phyloP scores from a whole-genome alignment of 495 filamentous ascomycete genomes.

The Trichocladium antarcticum region DNA sequence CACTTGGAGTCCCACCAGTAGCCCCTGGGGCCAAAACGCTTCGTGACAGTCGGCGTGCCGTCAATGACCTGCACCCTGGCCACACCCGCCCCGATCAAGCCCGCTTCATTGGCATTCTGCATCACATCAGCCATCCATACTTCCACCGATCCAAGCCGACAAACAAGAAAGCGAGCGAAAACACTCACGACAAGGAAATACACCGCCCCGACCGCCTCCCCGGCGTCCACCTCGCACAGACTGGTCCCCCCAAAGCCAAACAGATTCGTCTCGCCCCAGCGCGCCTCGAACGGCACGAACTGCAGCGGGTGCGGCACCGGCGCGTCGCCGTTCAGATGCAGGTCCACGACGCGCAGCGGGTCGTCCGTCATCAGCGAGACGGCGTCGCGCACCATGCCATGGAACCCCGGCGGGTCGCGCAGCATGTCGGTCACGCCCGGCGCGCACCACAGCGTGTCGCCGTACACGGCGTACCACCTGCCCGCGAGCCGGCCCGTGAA shows the following conservation, averaged over 20 bases:
- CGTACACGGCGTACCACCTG: constrained; percentile 31
- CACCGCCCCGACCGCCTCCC: constrained; percentile 12
- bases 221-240: constrained; percentile 20
- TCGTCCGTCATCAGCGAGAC: constrained; percentile 24
- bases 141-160: not conserved
- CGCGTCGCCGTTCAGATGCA: constrained; percentile 23
- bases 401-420: constrained; percentile 20
- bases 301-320: constrained; percentile 25
- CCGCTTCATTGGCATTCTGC: constrained; percentile 24
- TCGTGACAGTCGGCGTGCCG: constrained; percentile 25
- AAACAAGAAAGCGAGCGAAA: not conserved
- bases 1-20: constrained; percentile 26
- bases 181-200: constrained; percentile 25
- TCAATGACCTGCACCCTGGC: constrained; percentile 23
- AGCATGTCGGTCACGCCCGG: constrained; percentile 21
- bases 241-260: constrained; percentile 31
- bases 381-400: constrained; percentile 30
- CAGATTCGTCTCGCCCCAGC: constrained; percentile 25
- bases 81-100: constrained; percentile 26
- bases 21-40: constrained; percentile 22
- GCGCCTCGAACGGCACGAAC: constrained; percentile 25
- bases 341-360: constrained; percentile 22
- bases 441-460: constrained; percentile 30
- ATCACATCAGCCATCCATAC: not conserved
- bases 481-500: constrained; percentile 29